Evolutionary conservation across 768 basidiomycete species (phyloP).

Genomic region (Solioccasus polychromus): DNA sequence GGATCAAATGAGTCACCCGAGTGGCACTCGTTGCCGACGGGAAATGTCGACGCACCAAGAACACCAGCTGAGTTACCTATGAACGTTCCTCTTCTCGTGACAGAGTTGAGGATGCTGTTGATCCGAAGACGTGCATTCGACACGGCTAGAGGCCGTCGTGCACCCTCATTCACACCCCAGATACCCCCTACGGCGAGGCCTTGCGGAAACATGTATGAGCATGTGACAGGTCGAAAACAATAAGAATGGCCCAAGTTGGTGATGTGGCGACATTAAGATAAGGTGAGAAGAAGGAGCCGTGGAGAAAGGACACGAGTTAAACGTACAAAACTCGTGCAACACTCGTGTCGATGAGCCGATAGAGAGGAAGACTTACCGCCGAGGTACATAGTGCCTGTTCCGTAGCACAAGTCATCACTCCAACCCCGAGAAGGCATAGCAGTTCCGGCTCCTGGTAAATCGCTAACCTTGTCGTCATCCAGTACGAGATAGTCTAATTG

Average conservation of each 20-base stretch:
- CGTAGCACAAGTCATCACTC: conserved; percentile 99
- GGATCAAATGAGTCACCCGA: conserved; percentile 33
- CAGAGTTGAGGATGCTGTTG: conserved; percentile 95
- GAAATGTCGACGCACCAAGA: conserved; percentile 66
- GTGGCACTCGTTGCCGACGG: conserved; percentile 25
- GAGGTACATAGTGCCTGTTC: conserved; percentile 98
- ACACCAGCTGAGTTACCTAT: conserved; percentile 98
- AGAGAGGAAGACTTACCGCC: conserved; percentile 76
- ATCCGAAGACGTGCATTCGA: conserved; percentile 86
- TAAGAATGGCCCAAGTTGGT: conserved; percentile 66
- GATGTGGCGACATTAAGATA: conserved; percentile 56
- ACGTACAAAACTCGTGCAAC: conserved; percentile 46
- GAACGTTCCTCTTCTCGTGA: conserved; percentile 95
- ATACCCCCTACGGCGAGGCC: conserved; percentile 92
- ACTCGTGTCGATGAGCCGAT: conserved; percentile 48
- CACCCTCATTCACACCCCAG: conserved; percentile 96
- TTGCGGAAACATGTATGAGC: conserved; percentile 60
- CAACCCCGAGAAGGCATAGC: conserved; percentile 95
- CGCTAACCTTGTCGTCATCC: conserved; percentile 93
- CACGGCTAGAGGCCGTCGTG: conserved; percentile 81
- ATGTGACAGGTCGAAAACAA: conserved; percentile 81
- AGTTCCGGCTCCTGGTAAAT: conserved; percentile 84
- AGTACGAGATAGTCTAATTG: conserved; percentile 94
- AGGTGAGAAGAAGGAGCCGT: conserved; percentile 57
- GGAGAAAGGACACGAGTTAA: conserved; percentile 46